These are phyloP conservation scores for Oenanthe sinensis DNA, from an alignment of 129 eudicot genomes.

Conservation along the genomic window DNA sequence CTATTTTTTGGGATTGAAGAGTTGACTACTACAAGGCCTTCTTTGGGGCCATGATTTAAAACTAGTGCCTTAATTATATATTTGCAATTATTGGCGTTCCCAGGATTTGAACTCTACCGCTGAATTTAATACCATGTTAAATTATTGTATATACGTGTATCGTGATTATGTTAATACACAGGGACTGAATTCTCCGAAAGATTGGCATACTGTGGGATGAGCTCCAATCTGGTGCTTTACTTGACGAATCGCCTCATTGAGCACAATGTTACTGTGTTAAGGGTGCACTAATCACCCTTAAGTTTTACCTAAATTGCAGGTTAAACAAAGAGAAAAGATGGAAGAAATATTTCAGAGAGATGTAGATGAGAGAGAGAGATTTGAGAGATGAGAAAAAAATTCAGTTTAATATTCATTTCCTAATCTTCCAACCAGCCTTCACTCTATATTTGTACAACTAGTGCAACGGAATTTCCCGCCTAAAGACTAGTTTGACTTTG, in stretches of 20 bases:
- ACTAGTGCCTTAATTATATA: neutral
- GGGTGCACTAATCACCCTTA: too few relatives aligned
- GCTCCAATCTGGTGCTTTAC: slow-evolving; percentile 56
- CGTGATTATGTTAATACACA: slow-evolving; percentile 17
- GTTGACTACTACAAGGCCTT: neutral
- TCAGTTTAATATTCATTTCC: too few relatives aligned
- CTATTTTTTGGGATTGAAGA: neutral
- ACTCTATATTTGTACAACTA: too few relatives aligned
- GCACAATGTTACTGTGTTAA: slow-evolving; percentile 33
- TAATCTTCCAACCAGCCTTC: too few relatives aligned
- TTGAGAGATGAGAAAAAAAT: too few relatives aligned
- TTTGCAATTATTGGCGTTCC: neutral
- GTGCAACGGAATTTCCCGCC: too few relatives aligned
- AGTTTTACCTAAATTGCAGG: too few relatives aligned
- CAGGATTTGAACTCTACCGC: neutral
- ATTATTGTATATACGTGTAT: neutral
- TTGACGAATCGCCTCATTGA: slow-evolving; percentile 44
- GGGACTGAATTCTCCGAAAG: slow-evolving; percentile 73
- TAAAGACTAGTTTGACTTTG: too few relatives aligned
- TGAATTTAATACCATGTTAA: too few relatives aligned
- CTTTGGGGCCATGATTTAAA: neutral
- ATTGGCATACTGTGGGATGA: slow-evolving; percentile 68
- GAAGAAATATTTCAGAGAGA: too few relatives aligned
- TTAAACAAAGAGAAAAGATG: too few relatives aligned
- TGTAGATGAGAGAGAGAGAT: too few relatives aligned